Conservation (phyloP, 108 stramenopile genomes). For the Cyclotella distinguenda region DNA sequence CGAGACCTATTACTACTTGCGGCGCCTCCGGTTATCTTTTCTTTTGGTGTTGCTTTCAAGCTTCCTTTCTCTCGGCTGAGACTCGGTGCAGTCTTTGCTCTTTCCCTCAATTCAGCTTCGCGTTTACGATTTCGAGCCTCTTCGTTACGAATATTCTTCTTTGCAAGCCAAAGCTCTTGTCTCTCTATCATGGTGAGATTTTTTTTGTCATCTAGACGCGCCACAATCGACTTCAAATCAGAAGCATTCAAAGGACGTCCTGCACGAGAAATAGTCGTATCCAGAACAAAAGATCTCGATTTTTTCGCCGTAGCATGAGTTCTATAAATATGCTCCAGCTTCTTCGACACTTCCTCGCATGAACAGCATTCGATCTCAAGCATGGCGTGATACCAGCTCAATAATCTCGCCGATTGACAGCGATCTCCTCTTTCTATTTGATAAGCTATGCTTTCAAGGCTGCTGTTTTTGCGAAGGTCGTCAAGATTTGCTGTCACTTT, state of each 20-base stretch:
- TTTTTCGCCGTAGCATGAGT: constrained; percentile 10
- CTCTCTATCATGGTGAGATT: constrained; percentile 20
- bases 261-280: constrained; percentile 19
- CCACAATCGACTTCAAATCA: constrained; percentile 8
- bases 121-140: background rate
- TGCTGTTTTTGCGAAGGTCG: constrained; percentile 17
- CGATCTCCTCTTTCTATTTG: constrained; percentile 29
- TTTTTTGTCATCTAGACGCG: constrained; percentile 17
- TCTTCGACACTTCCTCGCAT: constrained; percentile 15
- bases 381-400: constrained; percentile 34
- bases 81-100: constrained; percentile 33
- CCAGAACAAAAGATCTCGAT: constrained; percentile 24
- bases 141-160: constrained; percentile 24
- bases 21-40: background rate
- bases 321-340: constrained; percentile 23
- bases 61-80: constrained; percentile 14
- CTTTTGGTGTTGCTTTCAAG: background rate
- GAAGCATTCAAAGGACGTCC: constrained; percentile 21
- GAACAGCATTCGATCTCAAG: constrained; percentile 31
- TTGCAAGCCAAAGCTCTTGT: constrained; percentile 38
- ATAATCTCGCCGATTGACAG: constrained; percentile 16
- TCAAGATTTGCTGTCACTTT: constrained; percentile 21
- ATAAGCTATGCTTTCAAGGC: constrained; percentile 30
- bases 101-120: constrained; percentile 4
- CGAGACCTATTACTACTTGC: background rate